These are phyloP conservation scores for Starmerella asiatica DNA, from an alignment of 805 yeast species.

Conservation along the genomic window DNA sequence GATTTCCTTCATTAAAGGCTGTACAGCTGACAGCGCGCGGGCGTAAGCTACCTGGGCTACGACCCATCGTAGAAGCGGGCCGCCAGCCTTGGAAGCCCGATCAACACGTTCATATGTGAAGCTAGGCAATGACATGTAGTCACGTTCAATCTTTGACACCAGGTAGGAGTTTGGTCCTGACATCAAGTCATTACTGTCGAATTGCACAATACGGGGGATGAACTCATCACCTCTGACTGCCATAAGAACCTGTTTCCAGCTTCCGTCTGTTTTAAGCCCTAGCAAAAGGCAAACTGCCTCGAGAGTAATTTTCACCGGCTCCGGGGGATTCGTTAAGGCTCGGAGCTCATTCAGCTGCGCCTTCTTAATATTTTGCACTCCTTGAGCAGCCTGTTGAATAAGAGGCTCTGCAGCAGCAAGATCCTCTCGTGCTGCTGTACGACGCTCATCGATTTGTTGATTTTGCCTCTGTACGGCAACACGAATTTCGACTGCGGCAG, in stretches of 20 bases:
- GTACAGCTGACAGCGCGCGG: conserved; percentile 51
- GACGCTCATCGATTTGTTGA: conserved; percentile 40
- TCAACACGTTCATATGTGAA: conserved; percentile 62
- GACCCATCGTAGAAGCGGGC: conserved; percentile 82
- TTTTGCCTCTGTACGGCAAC: conserved; percentile 58
- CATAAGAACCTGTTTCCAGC: conserved; percentile 74
- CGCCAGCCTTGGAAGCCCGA: conserved; percentile 90
- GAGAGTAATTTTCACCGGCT: conserved; percentile 66
- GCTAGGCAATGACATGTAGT: conserved; percentile 48
- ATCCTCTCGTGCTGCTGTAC: conserved; percentile 43
- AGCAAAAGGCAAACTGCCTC: conserved; percentile 79
- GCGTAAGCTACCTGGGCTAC: conserved; percentile 76
- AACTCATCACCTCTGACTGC: conserved; percentile 79
- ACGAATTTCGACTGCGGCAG: conserved; percentile 67
- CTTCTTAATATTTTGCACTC: conserved; percentile 86
- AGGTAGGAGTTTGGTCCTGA: conserved; percentile 26
- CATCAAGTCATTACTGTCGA: conserved; percentile 52
- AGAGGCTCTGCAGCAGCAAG: conserved; percentile 75
- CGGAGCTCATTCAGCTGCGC: conserved; percentile 81
- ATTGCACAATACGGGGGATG: conserved; percentile 65
- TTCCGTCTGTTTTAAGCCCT: conserved; percentile 44
- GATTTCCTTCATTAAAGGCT: conserved; percentile 63
- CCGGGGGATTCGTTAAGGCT: conserved; percentile 84
- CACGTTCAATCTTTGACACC: conserved; percentile 42
- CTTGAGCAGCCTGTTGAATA: conserved; percentile 66